A percentile compares a stretch with the other conserved stretches of the same genome.
phyloP scores from a whole-genome alignment of 1,284 basidiomycete species.

The Trametes hirsuta region DNA sequence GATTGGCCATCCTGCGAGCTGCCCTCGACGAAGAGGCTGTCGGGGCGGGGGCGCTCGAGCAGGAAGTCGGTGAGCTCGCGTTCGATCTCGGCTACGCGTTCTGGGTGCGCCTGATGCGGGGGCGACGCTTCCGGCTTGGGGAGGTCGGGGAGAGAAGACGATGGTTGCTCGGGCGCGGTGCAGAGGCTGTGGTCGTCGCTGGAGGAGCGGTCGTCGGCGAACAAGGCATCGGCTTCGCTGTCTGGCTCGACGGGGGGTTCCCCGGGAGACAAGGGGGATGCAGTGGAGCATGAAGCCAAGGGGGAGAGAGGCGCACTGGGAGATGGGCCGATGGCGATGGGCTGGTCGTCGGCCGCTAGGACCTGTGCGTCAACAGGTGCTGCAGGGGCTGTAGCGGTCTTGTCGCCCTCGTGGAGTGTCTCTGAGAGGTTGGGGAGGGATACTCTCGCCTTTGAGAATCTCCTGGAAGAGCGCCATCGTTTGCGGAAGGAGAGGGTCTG shows the following conservation, averaged over 20 bases:
- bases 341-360: slow-evolving; percentile 4
- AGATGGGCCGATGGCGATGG: slow-evolving; percentile 4
- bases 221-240: neutral
- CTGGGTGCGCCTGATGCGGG: neutral
- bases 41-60: slow-evolving; percentile 7
- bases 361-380: slow-evolving; percentile 14
- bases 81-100: slow-evolving; percentile 18
- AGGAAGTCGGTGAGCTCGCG: slow-evolving; percentile 24
- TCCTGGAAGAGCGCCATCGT: slow-evolving; percentile 45
- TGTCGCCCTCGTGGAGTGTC: slow-evolving; percentile 10
- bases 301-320: slow-evolving; percentile 8
- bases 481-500: slow-evolving; percentile 33
- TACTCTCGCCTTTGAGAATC: slow-evolving; percentile 34
- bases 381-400: neutral
- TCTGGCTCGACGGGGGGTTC: neutral
- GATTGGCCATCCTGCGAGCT: slow-evolving; percentile 20
- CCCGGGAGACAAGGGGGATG: neutral
- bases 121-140: neutral
- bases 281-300: neutral
- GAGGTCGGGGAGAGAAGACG: neutral
- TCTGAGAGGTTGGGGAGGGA: slow-evolving; percentile 16
- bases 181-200: neutral
- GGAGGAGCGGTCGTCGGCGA: neutral
- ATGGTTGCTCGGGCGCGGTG: neutral
- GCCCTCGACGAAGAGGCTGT: slow-evolving; percentile 17